phyloP scores from a whole-genome alignment of 148 eudicot genomes.

The Cornus controversa region DNA sequence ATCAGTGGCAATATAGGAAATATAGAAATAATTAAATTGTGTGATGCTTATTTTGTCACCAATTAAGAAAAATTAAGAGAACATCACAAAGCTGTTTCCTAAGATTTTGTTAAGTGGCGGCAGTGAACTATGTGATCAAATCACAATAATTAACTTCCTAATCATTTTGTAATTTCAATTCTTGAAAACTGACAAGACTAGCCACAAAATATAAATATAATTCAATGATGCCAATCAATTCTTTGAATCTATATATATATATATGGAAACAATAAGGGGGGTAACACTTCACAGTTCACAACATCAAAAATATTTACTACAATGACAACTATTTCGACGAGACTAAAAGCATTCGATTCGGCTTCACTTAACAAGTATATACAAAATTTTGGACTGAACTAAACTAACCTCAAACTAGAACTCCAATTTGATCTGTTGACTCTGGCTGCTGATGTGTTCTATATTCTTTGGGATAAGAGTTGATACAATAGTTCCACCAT shows the following conservation, averaged over 20 bases:
- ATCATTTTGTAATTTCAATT: not conserved
- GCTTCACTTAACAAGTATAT: not conserved
- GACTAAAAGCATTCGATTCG: not conserved
- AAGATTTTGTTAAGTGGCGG: too few relatives aligned
- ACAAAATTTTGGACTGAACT: conserved; percentile 7
- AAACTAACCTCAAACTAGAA: conserved; percentile 23
- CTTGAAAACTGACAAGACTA: not conserved
- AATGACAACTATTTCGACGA: not conserved
- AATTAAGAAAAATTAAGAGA: too few relatives aligned
- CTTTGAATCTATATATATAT: not conserved
- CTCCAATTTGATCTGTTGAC: conserved; percentile 59
- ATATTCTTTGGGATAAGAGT: conserved; percentile 37
- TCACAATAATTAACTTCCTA: not conserved
- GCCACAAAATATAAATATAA: not conserved
- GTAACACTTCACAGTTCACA: too few relatives aligned
- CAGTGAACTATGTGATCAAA: too few relatives aligned
- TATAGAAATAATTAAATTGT: too few relatives aligned
- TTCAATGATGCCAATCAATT: not conserved
- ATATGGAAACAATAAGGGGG: not conserved
- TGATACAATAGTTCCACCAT: conserved; percentile 63
- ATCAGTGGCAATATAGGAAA: too few relatives aligned
- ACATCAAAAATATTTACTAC: too few relatives aligned
- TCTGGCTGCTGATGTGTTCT: conserved; percentile 32
- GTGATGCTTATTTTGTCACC: too few relatives aligned
- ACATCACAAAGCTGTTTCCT: too few relatives aligned